Conservation (phyloP, 257 asterid genomes). For the Solanum paucissectum region DNA sequence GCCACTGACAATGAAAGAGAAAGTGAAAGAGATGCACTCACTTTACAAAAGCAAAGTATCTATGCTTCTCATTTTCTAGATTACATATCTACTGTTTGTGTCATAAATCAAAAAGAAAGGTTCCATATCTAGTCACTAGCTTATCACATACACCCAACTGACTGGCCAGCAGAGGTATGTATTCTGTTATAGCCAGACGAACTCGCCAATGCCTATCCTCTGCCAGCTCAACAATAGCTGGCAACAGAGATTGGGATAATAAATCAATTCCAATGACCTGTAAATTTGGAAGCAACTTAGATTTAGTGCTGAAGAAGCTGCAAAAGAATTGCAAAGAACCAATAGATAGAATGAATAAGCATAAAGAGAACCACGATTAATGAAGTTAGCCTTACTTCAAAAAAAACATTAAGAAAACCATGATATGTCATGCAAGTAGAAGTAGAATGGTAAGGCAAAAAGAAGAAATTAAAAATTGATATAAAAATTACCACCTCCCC, state of each 20-base stretch:
- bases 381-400: too few species aligned
- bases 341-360: neutral
- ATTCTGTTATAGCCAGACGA: constrained; percentile 70
- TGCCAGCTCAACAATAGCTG: constrained; percentile 77
- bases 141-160: constrained; percentile 36
- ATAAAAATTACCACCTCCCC: too few species aligned
- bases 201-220: constrained; percentile 86
- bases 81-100: neutral
- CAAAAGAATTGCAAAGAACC: neutral
- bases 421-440: too few species aligned
- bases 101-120: neutral
- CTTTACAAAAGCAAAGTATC: neutral
- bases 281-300: neutral
- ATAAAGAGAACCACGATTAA: too few species aligned
- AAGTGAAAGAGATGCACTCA: neutral
- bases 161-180: constrained; percentile 69
- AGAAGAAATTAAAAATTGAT: too few species aligned
- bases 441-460: too few species aligned
- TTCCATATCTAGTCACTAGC: neutral
- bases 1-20: neutral
- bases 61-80: neutral
- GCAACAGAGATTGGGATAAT: constrained; percentile 62
- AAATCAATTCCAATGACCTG: constrained; percentile 80
- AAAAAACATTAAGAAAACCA: too few species aligned
- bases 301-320: neutral